Conservation (phyloP, 148 eudicot species). For the Euryodendron excelsum region DNA sequence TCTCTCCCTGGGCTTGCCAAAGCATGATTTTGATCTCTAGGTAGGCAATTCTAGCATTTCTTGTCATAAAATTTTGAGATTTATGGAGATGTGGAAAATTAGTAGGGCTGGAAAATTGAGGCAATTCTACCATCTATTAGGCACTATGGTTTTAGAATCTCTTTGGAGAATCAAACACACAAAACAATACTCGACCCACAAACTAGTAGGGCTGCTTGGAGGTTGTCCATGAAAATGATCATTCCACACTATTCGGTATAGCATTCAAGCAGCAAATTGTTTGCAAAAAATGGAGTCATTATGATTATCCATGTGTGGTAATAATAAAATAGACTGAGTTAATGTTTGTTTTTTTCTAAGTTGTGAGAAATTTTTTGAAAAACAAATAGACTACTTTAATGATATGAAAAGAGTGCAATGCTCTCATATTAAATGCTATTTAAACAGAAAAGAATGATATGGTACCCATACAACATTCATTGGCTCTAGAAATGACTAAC, state of each 20-base stretch:
- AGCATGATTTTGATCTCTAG: conserved; percentile 89
- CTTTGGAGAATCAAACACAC: neutral
- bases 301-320: no score
- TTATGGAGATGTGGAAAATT: neutral
- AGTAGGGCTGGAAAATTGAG: no score
- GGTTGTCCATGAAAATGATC: no score
- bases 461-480: no score
- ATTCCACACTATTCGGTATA: no score
- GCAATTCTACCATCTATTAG: neutral
- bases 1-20: conserved; percentile 48
- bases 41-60: conserved; percentile 22
- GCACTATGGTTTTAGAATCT: neutral
- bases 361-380: neutral
- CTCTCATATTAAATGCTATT: neutral
- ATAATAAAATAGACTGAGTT: neutral
- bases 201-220: no score
- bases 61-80: neutral
- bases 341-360: neutral
- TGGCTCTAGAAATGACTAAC: no score
- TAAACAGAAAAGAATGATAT: neutral
- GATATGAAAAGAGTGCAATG: neutral
- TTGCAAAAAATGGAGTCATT: no score
- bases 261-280: no score
- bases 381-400: neutral
- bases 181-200: neutral